Percentiles rank a stretch among this genome's conserved stretches.
These are phyloP conservation scores for Holtermannia corniformis DNA, from an alignment of 768 basidiomycete genomes.

Conservation along the genomic window DNA sequence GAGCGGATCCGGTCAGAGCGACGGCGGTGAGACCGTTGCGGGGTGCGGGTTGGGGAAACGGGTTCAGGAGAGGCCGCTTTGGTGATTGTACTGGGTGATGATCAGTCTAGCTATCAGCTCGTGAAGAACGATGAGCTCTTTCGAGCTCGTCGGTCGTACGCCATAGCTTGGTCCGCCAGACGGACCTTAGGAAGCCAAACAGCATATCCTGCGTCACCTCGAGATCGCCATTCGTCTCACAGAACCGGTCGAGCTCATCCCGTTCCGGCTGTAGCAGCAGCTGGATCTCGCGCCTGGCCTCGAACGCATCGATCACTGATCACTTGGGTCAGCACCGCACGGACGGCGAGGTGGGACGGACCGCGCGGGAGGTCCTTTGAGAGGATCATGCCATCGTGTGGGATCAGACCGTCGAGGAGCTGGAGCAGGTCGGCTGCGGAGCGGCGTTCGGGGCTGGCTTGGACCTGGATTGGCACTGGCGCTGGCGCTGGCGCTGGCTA, in stretches of 20 bases:
- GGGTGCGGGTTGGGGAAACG: neutral
- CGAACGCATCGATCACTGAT: neutral
- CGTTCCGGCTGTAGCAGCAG: neutral
- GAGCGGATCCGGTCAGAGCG: conserved; percentile 23
- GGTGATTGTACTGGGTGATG: neutral
- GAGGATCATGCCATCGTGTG: conserved; percentile 19
- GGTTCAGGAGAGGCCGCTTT: neutral
- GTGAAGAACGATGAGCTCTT: no score
- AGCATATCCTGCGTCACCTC: neutral
- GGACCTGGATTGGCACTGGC: no score
- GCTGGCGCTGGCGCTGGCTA: no score
- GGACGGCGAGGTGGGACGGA: conserved; percentile 2
- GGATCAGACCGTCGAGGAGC: conserved; percentile 30
- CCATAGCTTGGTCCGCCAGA: neutral
- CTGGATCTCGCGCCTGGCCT: neutral
- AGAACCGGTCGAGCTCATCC: neutral
- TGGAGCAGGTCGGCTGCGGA: conserved; percentile 29
- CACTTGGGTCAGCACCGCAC: neutral
- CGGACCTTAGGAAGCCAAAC: neutral
- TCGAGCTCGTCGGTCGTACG: no score
- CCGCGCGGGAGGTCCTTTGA: conserved; percentile 24
- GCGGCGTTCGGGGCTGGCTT: conserved; percentile 12
- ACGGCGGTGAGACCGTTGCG: conserved; percentile 16
- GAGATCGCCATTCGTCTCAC: neutral
- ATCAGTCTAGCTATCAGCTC: neutral